Evolutionary conservation across 2,329 filamentous ascomycete species (phyloP), one percentile per base, ranked within the genome.

Genomic region (Thelonectria blattea): DNA sequence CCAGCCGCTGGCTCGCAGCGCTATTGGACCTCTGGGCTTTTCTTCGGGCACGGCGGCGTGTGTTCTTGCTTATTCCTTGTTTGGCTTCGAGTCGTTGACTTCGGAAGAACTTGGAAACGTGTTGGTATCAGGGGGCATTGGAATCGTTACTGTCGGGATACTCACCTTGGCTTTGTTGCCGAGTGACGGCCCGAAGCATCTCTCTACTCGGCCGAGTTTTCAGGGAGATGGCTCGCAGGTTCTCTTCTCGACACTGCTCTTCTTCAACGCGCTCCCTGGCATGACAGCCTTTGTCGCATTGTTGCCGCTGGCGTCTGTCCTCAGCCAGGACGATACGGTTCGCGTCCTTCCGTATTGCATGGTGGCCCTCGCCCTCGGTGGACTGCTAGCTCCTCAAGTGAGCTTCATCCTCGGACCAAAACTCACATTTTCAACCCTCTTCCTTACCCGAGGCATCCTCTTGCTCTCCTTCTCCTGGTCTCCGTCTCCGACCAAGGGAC

Each of bases 221-320:
- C 20, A 11, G 8, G n/a, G 12, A 18, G 17, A n/a, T 22, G 14
- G 7, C 30, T 10, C 14, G 9, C n/a, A 30, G 27, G 22, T 3
- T 1, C 27, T 53, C 22, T 61, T 56, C 15, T 61, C 53, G 6
- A 9, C 34, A 24, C 27, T 61, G 0, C 43, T 57, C 2, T 53
- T 61, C 42, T 61, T 57, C 52, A 61, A 61, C 17, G 53, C 58
- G 2, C 39, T 61, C 18, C 58, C 58, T 10, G 58, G 58, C 2
- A 61, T 61, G 58, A 45, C 18, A 5, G 42, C 14, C 2, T 53
- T 61, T 43, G 32, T 42, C 8, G 37, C 34, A n/a, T 30, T 60
- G 22, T 24, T 56, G 8, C 58, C 52, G 4, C 24, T 32, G 12
- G 56, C 56, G 1, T 37, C 47, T 4, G 34, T 34, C 22, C 45